Evolutionary conservation across 805 yeast genomes (phyloP), one percentile per base, ranked within the genome.

Genomic region (Lipomyces yamadae): DNA sequence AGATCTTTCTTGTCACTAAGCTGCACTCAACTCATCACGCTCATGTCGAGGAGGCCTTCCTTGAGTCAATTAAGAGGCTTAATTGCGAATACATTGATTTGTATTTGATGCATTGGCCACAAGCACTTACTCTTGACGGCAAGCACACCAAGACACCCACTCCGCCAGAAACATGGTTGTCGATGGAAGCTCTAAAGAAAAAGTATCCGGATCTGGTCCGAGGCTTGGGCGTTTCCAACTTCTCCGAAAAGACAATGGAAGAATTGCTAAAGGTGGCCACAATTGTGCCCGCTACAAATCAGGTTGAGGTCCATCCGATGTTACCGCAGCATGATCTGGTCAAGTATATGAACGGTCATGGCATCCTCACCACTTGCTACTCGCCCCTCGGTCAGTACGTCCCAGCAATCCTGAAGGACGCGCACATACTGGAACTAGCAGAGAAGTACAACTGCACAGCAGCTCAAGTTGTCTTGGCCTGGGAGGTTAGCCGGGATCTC

Each of bases 401-500:
- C 56, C 91, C 91, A 0, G 91, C 91, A 11, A 80, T 86, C 56
- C 72, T 85, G 70, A 83, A 84, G 63, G 75, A 85, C 57, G 70
- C 71, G 24, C 95, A 93, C 5, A 80, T 88, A 1, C 75, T 79
- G 24, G 91, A 90, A 13, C 75, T 90, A 50, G 91, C 92, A 18
- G 74, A 82, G 65, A 86, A 86, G 76, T 83, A 89, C 73, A 74
- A 76, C 32, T 85, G 81, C 10, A 75, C 83, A 2, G 81, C 85
- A 0, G 87, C 85, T 63, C 89, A 89, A 77, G 86, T 90, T 18
- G 80, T 90, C 69, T 80, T 90, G 70, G 85, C 94, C 81, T 90
- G 96, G 96, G 90, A 92, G 59, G 87, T 92, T 37, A 93, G 89
- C 78, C 84, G 92, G 78, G 83, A 83, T 65, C 74, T 90, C 65